phyloP scores from a whole-genome alignment of 257 asterid species.

The Cordia subcordata region DNA sequence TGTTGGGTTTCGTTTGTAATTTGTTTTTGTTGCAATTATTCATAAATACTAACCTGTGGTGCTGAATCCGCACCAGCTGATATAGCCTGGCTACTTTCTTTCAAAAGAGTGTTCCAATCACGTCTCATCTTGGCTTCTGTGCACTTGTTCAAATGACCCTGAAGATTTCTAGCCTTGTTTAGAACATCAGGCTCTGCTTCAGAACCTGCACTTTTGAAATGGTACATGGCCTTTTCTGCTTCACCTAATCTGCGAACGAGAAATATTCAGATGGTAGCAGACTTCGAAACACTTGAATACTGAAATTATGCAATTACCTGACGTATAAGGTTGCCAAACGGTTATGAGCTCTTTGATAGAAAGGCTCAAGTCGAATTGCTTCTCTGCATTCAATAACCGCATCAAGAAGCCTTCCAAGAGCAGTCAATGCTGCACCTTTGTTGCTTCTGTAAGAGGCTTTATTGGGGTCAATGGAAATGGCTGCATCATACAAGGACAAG shows the following conservation, averaged over 20 bases:
- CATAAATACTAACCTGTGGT: conserved; percentile 38
- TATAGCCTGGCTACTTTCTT: conserved; percentile 37
- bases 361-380: conserved; percentile 47
- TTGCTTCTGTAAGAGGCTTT: conserved; percentile 82
- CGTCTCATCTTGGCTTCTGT: conserved; percentile 37
- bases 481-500: conserved; percentile 63
- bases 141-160: conserved; percentile 38
- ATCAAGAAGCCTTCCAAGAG: conserved; percentile 60
- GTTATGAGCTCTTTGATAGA: conserved; percentile 55
- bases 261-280: not conserved
- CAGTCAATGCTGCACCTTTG: conserved; percentile 71
- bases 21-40: not conserved
- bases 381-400: conserved; percentile 66
- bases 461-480: conserved; percentile 58
- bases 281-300: no score
- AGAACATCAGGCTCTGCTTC: conserved; percentile 52
- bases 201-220: conserved; percentile 51
- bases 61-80: conserved; percentile 58
- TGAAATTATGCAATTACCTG: conserved; percentile 34
- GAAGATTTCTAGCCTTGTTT: conserved; percentile 33
- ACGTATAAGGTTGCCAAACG: conserved; percentile 44
- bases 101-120: conserved; percentile 40
- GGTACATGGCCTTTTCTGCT: conserved; percentile 45
- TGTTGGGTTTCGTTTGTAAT: no score
- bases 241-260: conserved; percentile 46